Evolutionary conservation across 2,329 filamentous ascomycete species (phyloP), one percentile per base, ranked within the genome.

Genomic region (Sclerotiophoma versabilis): DNA sequence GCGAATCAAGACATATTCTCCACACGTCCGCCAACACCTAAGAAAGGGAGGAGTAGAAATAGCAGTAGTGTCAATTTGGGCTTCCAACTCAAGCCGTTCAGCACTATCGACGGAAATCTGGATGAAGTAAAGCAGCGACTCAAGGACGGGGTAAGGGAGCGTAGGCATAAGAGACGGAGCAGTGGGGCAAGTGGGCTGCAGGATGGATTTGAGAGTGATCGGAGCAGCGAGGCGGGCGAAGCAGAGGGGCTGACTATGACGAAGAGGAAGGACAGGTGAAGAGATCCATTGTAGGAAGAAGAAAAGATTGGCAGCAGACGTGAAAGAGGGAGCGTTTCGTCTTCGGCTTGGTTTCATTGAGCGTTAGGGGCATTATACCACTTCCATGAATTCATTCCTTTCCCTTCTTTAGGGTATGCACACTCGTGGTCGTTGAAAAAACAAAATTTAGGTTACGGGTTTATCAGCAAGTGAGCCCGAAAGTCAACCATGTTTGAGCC

Each of bases 1-100:
- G 89, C 91, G 11, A 87, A 85, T 42, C 89, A 96, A 62, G 91
- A 90, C 57, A 88, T 99, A 77, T 99, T 98, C 78, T 92, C 93
- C 2, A 95, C 91, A 14, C 84, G 91, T 25, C 92, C 93, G 4
- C 84, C 89, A n/a, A 96, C 90, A 45, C 87, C 92, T n/a, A 88
- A 84, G 45, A 84, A 87, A 51, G 88, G 84, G 62, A 83, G 89
- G 22, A 91, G 86, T 65, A 86, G 88, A 73, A 91, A 87, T 58
- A 84, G 69, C 46, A 76, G 71, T 47, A 57, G 63, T 26, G 58
- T 83, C 57, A 85, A 85, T 22, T 82, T 84, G 0, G 79, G 83
- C 0, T 89, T 91, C 69, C 84, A 85, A 1, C 76, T 93, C 57
- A 87, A 87, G 66, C 84, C 82, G 2, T 90, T 96, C 65, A 96